phyloP scores from a whole-genome alignment of 805 yeast species.

The Starmerella ratchasimensis region DNA sequence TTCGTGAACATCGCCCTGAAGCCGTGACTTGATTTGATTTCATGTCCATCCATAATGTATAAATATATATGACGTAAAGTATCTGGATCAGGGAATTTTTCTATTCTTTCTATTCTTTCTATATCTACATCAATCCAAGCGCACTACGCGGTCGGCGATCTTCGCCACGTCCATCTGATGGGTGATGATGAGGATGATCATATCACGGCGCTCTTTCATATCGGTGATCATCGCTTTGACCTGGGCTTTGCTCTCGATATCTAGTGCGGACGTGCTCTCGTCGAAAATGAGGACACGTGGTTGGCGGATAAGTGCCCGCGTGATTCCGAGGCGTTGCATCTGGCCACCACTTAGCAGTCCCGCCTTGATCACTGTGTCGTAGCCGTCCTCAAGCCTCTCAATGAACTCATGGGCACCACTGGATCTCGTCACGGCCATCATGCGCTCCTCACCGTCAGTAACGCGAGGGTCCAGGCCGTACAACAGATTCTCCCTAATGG shows the following conservation, averaged over 20 bases:
- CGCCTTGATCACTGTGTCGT: constrained; percentile 43
- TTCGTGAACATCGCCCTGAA: constrained; percentile 43
- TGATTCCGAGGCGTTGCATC: constrained; percentile 70
- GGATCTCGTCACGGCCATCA: constrained; percentile 27
- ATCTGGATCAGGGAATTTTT: not conserved
- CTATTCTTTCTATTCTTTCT: too few relatives aligned
- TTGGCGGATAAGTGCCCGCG: constrained; percentile 57
- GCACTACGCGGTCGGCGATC: constrained; percentile 36
- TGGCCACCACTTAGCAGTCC: constrained; percentile 76
- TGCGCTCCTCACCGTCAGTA: not conserved
- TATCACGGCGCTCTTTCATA: constrained; percentile 27
- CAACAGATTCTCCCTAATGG: constrained; percentile 52
- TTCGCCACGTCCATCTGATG: constrained; percentile 59
- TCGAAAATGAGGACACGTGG: constrained; percentile 60
- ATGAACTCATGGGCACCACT: constrained; percentile 44
- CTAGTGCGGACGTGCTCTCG: constrained; percentile 84
- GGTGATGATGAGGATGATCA: constrained; percentile 50
- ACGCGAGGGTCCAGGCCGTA: constrained; percentile 11
- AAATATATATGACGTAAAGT: not conserved
- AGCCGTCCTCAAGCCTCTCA: constrained; percentile 38
- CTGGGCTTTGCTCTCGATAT: constrained; percentile 40
- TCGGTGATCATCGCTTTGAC: constrained; percentile 39
- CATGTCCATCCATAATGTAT: not conserved
- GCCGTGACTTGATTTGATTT: not conserved
- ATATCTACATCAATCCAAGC: not conserved